phyloP scores from a whole-genome alignment of 371 early-diverging fungal species.

The Lichtheimia hyalospora region DNA sequence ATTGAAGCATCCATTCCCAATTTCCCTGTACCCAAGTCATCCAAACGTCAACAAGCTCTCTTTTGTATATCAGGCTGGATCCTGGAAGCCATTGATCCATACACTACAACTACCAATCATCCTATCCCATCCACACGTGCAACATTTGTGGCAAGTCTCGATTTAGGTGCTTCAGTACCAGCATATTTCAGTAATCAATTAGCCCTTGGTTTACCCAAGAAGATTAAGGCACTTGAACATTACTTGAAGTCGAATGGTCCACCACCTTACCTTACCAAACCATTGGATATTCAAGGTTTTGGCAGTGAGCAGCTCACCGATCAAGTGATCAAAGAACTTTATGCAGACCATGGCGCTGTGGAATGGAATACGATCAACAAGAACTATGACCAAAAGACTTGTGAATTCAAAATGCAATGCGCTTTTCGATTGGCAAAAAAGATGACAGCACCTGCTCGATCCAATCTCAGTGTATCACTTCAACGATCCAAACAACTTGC shows the following conservation, averaged over 20 bases:
- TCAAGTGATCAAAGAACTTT: background rate
- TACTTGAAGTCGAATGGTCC: constrained; percentile 53
- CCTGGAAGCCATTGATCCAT: constrained; percentile 57
- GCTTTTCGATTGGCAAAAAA: constrained; percentile 5
- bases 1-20: constrained; percentile 37
- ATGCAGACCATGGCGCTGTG: constrained; percentile 3
- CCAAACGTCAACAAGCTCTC: constrained; percentile 39
- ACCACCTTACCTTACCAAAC: constrained; percentile 38
- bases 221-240: constrained; percentile 43
- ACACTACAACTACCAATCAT: constrained; percentile 53
- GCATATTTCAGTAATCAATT: constrained; percentile 54
- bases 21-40: constrained; percentile 22
- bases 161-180: constrained; percentile 53
- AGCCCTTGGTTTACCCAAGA: constrained; percentile 43
- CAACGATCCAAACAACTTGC: constrained; percentile 4
- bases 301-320: constrained; percentile 13
- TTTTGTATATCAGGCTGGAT: constrained; percentile 60
- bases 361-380: constrained; percentile 14
- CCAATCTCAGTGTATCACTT: constrained; percentile 8
- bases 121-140: constrained; percentile 62
- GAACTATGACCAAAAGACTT: constrained; percentile 7
- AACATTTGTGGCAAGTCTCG: constrained; percentile 49
- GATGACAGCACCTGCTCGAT: background rate
- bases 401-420: constrained; percentile 6
- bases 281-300: constrained; percentile 2